A percentile compares a stretch with the other conserved stretches of the same genome.
Conservation (phyloP, 257 asterid species). For the Gynochthodes officinalis region DNA sequence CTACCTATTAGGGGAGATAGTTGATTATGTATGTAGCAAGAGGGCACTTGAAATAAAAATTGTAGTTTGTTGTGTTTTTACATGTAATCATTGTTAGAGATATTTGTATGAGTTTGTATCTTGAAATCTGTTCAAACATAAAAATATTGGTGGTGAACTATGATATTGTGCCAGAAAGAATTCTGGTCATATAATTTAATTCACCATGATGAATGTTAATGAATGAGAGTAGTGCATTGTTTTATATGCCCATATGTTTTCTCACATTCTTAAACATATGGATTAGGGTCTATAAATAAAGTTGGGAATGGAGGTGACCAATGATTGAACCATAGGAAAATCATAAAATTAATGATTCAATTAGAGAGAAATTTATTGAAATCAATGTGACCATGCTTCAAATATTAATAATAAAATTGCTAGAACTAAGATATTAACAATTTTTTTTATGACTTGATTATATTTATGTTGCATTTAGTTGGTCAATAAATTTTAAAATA, state of each 20-base stretch:
- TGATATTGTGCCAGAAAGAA: too few species aligned
- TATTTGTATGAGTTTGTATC: neutral
- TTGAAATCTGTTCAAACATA: conserved; percentile 10
- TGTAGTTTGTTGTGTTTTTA: neutral
- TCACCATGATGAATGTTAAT: too few species aligned
- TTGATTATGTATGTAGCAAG: neutral
- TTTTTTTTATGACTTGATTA: neutral
- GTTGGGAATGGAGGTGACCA: conserved; percentile 10
- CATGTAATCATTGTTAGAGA: conserved; percentile 6
- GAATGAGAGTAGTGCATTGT: too few species aligned
- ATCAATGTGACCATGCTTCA: conserved; percentile 10
- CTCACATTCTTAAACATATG: conserved; percentile 11
- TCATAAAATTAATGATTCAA: conserved; percentile 2
- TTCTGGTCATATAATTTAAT: too few species aligned
- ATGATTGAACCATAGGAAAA: conserved; percentile 11
- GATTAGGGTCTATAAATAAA: conserved; percentile 1
- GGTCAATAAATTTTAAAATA: neutral
- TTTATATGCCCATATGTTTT: neutral
- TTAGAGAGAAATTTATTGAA: conserved; percentile 17
- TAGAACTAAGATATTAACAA: neutral
- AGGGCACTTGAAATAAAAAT: conserved; percentile 1
- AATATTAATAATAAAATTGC: neutral
- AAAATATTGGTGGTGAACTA: neutral
- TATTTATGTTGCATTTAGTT: neutral
- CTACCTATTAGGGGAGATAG: conserved; percentile 16